Evolutionary conservation across 2,329 filamentous ascomycete genomes (phyloP), one percentile per base, ranked within the genome.

Genomic region (Fusarium verticillioides): DNA sequence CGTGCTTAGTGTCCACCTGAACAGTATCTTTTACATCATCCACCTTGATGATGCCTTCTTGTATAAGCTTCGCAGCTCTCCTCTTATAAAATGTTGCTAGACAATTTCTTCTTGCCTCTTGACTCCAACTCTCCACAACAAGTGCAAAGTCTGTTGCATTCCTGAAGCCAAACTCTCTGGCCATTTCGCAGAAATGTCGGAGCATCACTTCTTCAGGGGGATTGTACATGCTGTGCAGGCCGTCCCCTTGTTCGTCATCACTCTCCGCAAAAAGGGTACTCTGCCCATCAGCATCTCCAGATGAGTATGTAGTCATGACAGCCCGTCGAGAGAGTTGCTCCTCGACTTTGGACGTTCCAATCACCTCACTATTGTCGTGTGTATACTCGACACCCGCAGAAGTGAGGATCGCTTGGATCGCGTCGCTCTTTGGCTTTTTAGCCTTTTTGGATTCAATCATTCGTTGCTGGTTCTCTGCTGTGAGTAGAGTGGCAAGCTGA

Each of bases 351-450:
- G 93, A 96, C 2, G 94, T 92, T 16, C 96, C 96, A 63, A 99
- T 90, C 19, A 99, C 95, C 82, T 99, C 95, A 3, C 94, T 94
- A 80, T 99, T 99, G 76, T 98, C 93, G 79, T 99, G 96, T 0
- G 95, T 97, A 81, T 99, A 99, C 78, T 96, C 92, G 1, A 99
- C 95, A 4, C 96, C 96, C 0, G 94, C 95, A 12, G 92, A 90
- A 6, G 94, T 91, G 2, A 99, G 89, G 70, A 99, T 98, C 5
- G 95, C 96, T 75, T 96, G 93, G 37, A 98, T 88, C 1, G 94
- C 92, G 77, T 98, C 94, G 52, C 87, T 91, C 75, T 86, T 87
- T 8, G 83, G 80, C 57, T 82, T 85, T 32, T 79, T 80, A 13
- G 79, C 77, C 63, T 82, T 85, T 56, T 77, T 73, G 10, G 79